Percentiles rank a stretch among this genome's conserved stretches.
phyloP scores from a whole-genome alignment of 345 rosid species.

The Hibiscus mutabilis region DNA sequence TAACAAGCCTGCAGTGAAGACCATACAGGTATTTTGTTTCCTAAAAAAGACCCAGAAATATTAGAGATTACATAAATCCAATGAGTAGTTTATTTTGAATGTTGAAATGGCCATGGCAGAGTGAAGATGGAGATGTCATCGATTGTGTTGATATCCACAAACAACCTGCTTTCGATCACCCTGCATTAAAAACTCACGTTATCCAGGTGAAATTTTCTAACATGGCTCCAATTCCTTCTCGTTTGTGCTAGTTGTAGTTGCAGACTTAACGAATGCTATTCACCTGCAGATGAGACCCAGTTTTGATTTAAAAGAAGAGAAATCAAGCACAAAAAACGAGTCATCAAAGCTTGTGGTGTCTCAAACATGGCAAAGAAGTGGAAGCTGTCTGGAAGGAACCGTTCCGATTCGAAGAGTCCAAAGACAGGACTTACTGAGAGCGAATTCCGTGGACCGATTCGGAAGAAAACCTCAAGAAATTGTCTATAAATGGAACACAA shows the following conservation, averaged over 20 bases:
- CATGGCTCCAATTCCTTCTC: background rate
- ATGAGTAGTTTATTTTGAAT: background rate
- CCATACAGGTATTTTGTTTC: constrained; percentile 18
- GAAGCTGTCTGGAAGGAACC: constrained; percentile 40
- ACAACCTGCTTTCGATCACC: constrained; percentile 55
- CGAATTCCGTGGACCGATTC: background rate
- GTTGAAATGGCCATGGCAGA: constrained; percentile 17
- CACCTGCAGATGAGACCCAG: constrained; percentile 39
- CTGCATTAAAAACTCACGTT: constrained; percentile 29
- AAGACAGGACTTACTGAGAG: constrained; percentile 33
- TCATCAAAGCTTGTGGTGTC: constrained; percentile 10
- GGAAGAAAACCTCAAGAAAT: background rate
- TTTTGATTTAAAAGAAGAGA: background rate
- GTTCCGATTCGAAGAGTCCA: constrained; percentile 40
- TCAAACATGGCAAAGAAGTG: constrained; percentile 43
- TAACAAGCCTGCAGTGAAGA: constrained; percentile 44
- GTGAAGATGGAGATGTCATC: constrained; percentile 48
- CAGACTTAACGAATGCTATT: background rate
- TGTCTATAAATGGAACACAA: background rate
- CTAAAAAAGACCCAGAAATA: background rate
- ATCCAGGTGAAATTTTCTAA: constrained; percentile 28
- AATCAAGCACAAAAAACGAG: background rate
- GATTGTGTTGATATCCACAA: constrained; percentile 43
- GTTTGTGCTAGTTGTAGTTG: background rate
- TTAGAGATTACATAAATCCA: too few species aligned